Base-by-base conservation (phyloP, 1,284 basidiomycete species). In the Ceratobasidium sp. region DNA sequence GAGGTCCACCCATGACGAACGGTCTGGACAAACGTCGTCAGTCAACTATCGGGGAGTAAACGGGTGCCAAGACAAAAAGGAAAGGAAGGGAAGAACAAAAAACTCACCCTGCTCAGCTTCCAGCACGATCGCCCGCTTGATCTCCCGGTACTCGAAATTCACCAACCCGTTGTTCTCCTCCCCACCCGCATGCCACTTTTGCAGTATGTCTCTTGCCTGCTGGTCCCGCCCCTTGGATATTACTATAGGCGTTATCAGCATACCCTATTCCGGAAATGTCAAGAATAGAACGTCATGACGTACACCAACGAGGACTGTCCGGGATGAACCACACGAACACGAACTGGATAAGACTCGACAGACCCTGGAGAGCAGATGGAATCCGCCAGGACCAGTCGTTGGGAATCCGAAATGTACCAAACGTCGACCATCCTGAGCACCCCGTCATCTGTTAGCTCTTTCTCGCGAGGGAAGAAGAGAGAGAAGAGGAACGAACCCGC, bases 131-230 rank as follows among this genome's bases (percentile, higher is more conserved):
- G 84, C 85, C 57, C 83, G 82, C 80, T 83, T 82, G 82, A 87
- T 87, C 80, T 87, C 86, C 40, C 83, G 78, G 46, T 81, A 80
- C 79, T 87, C 86, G 79, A 83, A 84, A 10, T 81, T 78, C 38
- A 86, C 82, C n/a, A 87, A 80, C 0, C 84, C 83, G 79, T 87
- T 86, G 61, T 83, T 62, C 38, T 77, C 77, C 40, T 79, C 46
- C 17, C 80, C 79, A 59, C 71, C 57, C 23, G 79, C 81, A 61
- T 81, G 80, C 71, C 78, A 81, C 57, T 79, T 71, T 61, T 79
- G 80, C 26, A 81, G 42, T 44, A 79, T 73, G 15, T 50, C 48
- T 42, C 77, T 70, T 13, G 81, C 81, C 59, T 79, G 42, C 48
- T 74, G 80, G 5, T 80, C 78, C 28, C 79, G 78, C n/a, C 81